These are phyloP conservation scores for Calocybe cyanea DNA, from an alignment of 768 basidiomycete species.

Conservation along the genomic window DNA sequence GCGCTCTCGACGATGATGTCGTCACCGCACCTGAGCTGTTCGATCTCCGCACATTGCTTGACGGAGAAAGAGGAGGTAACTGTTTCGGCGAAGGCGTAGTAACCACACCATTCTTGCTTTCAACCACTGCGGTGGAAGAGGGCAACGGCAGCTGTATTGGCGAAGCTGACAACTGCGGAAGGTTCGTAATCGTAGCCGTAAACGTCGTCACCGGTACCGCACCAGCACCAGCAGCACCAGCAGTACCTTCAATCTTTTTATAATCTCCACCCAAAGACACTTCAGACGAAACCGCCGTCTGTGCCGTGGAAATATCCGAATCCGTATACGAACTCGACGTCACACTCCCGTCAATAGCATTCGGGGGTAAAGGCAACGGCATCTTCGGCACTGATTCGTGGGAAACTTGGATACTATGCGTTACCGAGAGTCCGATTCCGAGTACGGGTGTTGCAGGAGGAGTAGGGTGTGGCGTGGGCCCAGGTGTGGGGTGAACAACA, in stretches of 20 bases:
- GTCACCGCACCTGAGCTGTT: neutral
- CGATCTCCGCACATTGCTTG: neutral
- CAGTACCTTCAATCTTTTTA: too few species aligned
- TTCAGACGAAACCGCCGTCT: constrained; percentile 5
- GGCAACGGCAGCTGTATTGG: too few species aligned
- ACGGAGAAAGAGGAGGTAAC: neutral
- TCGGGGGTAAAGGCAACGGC: constrained; percentile 2
- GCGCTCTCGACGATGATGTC: neutral
- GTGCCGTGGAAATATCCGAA: constrained; percentile 4
- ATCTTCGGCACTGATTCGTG: neutral
- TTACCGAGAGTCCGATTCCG: neutral
- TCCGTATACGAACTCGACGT: constrained; percentile 9
- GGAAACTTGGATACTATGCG: neutral
- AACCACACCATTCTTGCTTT: too few species aligned
- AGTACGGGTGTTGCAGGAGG: constrained; percentile 63
- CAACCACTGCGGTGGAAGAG: too few species aligned
- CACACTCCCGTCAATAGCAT: constrained; percentile 5
- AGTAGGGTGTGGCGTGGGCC: constrained; percentile 74
- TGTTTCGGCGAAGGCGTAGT: too few species aligned
- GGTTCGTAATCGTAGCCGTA: too few species aligned
- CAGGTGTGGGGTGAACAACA: constrained; percentile 73
- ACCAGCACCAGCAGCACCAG: too few species aligned
- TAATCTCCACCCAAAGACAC: too few species aligned
- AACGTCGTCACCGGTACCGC: too few species aligned
- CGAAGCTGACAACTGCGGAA: too few species aligned